A percentile compares a stretch with the other conserved stretches of the same genome.
These are phyloP conservation scores for Irpex sp. DNA, from an alignment of 1,284 basidiomycete species.

Conservation along the genomic window DNA sequence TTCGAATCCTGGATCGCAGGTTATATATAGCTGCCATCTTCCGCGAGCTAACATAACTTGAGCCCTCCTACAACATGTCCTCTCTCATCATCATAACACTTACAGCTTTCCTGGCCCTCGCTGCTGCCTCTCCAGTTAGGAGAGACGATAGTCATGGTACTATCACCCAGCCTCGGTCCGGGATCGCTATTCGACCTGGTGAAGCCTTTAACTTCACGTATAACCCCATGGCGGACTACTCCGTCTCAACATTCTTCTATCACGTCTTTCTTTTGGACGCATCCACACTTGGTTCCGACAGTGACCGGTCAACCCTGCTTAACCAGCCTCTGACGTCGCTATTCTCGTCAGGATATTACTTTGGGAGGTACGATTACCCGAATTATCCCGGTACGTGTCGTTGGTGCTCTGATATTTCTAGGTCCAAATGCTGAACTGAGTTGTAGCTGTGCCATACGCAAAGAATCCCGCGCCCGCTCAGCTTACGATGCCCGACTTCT, in stretches of 20 bases:
- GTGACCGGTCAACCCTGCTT: slow-evolving; percentile 24
- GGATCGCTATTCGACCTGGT: slow-evolving; percentile 30
- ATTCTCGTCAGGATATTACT: slow-evolving; percentile 30
- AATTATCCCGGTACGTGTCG: slow-evolving; percentile 38
- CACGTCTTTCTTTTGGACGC: slow-evolving; percentile 37
- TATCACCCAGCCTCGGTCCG: slow-evolving; percentile 28
- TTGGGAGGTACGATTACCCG: slow-evolving; percentile 36
- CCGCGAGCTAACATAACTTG: background rate
- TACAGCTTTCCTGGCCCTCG: slow-evolving; percentile 7
- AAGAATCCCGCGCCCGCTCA: slow-evolving; percentile 36
- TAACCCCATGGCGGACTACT: slow-evolving; percentile 32
- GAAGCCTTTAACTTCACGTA: slow-evolving; percentile 37
- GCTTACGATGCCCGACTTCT: slow-evolving; percentile 48
- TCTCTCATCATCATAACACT: background rate
- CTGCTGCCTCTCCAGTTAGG: slow-evolving; percentile 5
- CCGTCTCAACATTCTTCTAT: slow-evolving; percentile 16
- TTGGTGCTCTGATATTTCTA: background rate
- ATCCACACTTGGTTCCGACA: slow-evolving; percentile 24
- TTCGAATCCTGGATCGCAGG: background rate
- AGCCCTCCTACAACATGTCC: background rate
- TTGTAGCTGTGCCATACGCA: slow-evolving; percentile 32
- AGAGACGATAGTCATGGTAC: slow-evolving; percentile 9
- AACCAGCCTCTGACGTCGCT: background rate
- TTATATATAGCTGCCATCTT: background rate
- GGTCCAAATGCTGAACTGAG: slow-evolving; percentile 6